These are phyloP conservation scores for Talinum fruticosum DNA, from an alignment of 148 eudicot species.

Conservation along the genomic window DNA sequence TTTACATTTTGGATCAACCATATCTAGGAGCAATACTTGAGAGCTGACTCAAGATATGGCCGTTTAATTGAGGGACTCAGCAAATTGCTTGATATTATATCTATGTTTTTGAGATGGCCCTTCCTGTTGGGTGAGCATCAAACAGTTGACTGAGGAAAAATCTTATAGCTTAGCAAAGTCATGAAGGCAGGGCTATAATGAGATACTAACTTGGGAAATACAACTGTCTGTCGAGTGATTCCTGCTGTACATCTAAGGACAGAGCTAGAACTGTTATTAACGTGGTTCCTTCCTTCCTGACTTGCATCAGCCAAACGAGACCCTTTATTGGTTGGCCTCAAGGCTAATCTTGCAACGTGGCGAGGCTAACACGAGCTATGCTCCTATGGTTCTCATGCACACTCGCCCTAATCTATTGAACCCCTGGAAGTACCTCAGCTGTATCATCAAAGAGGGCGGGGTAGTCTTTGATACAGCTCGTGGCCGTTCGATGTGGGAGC, in stretches of 20 bases:
- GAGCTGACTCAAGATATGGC: not conserved
- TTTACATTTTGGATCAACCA: not conserved
- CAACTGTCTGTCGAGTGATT: not conserved
- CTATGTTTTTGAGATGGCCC: not conserved
- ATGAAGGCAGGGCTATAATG: not conserved
- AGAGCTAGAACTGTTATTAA: not conserved
- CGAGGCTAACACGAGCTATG: constrained; percentile 25
- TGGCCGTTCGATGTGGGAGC: constrained; percentile 36
- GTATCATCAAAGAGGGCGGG: constrained; percentile 28
- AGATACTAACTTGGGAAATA: not conserved
- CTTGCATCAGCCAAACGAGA: constrained; percentile 5
- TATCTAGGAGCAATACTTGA: not conserved
- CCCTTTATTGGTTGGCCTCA: constrained; percentile 39
- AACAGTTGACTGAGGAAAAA: not conserved
- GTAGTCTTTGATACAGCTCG: constrained; percentile 37
- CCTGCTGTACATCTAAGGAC: not conserved
- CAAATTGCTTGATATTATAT: not conserved
- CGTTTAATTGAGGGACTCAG: not conserved
- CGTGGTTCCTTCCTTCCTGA: not conserved
- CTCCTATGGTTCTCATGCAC: constrained; percentile 33
- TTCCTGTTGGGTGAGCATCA: not conserved
- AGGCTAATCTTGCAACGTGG: constrained; percentile 27
- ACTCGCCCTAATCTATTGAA: constrained; percentile 18
- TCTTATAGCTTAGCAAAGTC: too few species aligned
- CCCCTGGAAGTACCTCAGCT: constrained; percentile 27